Percentiles rank a stretch among this genome's conserved stretches.
Evolutionary conservation across 2,329 filamentous ascomycete species (phyloP).

Genomic region (Fusarium compactum): DNA sequence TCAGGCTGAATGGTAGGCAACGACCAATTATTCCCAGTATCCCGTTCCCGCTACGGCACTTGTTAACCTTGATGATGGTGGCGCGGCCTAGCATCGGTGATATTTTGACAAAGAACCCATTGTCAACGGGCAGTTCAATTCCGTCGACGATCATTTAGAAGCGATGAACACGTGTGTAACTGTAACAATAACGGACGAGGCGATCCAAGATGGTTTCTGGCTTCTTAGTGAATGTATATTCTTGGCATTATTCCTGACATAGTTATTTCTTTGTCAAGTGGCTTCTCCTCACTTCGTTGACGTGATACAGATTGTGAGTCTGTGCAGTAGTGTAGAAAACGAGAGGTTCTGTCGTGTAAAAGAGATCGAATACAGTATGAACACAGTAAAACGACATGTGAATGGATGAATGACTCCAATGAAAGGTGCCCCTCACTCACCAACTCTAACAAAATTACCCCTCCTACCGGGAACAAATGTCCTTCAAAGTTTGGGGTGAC

Average conservation of each 20-base stretch:
- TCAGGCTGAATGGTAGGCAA: not conserved
- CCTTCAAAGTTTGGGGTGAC: not conserved
- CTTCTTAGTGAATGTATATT: not conserved
- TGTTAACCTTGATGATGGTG: conserved; percentile 31
- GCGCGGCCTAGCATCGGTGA: conserved; percentile 37
- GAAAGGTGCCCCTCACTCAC: not conserved
- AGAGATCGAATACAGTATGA: conserved; percentile 20
- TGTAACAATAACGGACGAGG: conserved; percentile 17
- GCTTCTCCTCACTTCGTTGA: conserved; percentile 22
- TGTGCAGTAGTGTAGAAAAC: conserved; percentile 21
- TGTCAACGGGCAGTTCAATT: conserved; percentile 2
- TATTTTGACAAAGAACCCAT: conserved; percentile 7
- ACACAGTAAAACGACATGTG: conserved; percentile 38
- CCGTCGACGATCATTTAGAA: not conserved
- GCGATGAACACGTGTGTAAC: conserved; percentile 13
- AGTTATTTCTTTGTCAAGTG: not conserved
- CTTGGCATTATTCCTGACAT: not conserved
- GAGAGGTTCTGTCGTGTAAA: not conserved
- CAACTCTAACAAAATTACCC: conserved; percentile 32
- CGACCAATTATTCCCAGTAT: not conserved
- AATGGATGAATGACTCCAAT: not conserved
- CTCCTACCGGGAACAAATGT: not conserved
- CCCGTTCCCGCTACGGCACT: conserved; percentile 21
- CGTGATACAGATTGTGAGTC: conserved; percentile 15
- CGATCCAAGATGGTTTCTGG: conserved; percentile 6